Evolutionary conservation across 2,329 filamentous ascomycete species (phyloP).

Genomic region (Apiospora malaysiana): DNA sequence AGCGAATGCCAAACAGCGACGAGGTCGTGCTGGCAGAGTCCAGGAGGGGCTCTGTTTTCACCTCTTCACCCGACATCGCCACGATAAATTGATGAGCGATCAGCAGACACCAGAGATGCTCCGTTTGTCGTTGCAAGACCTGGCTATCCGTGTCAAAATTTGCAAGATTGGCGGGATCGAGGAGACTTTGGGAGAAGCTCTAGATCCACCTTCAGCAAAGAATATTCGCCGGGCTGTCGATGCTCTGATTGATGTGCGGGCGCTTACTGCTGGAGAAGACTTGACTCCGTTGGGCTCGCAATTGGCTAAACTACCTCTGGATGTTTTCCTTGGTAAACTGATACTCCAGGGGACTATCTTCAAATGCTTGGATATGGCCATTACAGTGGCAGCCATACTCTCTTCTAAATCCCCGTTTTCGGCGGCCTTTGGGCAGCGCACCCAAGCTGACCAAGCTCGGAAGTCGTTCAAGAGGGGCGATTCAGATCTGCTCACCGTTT

Average conservation of each 20-base stretch:
- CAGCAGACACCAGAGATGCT: conserved; percentile 98
- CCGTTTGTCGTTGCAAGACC: conserved; percentile 88
- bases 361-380: conserved; percentile 86
- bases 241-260: conserved; percentile 89
- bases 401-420: conserved; percentile 96
- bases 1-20: conserved; percentile 93
- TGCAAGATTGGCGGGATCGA: conserved; percentile 96
- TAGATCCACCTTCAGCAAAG: conserved; percentile 88
- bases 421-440: conserved; percentile 81
- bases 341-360: conserved; percentile 87
- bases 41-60: conserved; percentile 96
- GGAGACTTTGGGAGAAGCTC: conserved; percentile 82
- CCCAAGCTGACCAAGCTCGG: conserved; percentile 81
- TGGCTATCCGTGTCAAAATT: conserved; percentile 96
- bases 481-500: conserved; percentile 90
- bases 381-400: conserved; percentile 90
- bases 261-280: conserved; percentile 80
- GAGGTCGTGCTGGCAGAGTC: conserved; percentile 92
- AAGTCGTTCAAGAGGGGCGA: conserved; percentile 83
- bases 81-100: conserved; percentile 84
- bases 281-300: conserved; percentile 87
- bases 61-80: conserved; percentile 87
- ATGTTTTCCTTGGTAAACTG: conserved; percentile 94
- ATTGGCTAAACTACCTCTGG: conserved; percentile 85
- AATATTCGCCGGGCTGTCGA: conserved; percentile 94